Evolutionary conservation across 176 grass and related monocot species (phyloP), one percentile per base, ranked within the genome.

Genomic region (Luzula sylvatica): DNA sequence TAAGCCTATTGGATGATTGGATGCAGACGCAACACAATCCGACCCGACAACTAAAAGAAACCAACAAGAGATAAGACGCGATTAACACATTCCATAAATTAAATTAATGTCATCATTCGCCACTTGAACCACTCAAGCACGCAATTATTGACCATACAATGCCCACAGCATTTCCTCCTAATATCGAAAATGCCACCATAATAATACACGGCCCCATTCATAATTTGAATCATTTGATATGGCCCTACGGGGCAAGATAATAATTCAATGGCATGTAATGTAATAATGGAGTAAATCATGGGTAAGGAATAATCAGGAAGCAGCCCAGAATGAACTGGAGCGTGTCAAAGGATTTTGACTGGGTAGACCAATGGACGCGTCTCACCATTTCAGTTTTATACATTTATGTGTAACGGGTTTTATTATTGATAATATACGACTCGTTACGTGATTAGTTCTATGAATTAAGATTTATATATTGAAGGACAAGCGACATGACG

Each of bases 111-210:
- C n/a, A n/a, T n/a, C n/a, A n/a, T n/a, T n/a, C n/a, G 14, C 12
- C 30, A 35, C 30, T 12, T 20, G 22, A 46, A 17, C 58, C 58
- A 62, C 58, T 62, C 58, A 11, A 4, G 39, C 58, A 62, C n/a
- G 58, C 41, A 42, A 62, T 23, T 46, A 46, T 62, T 47, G 58
- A 62, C 58, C 40, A 25, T 35, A 27, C 22, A 61, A 1, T 1
- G 11, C 14, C 9, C 38, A 19, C 23, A 47, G 17, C 15, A 3
- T 0, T 42, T 46, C 7, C 11, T 4, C 25, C 1, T 26, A 26
- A 44, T 62, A 62, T 2, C 58, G 13, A 3, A 42, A 62, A 0
- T 62, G 42, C 58, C 58, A 62, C 40, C 1, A 15, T 3, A 44
- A 35, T 2, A 1, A 35, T 7, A 35, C 29, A 7, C 21, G 38